phyloP scores from a whole-genome alignment of 1,284 basidiomycete genomes.

The Apiotrichum mycotoxinovorans region DNA sequence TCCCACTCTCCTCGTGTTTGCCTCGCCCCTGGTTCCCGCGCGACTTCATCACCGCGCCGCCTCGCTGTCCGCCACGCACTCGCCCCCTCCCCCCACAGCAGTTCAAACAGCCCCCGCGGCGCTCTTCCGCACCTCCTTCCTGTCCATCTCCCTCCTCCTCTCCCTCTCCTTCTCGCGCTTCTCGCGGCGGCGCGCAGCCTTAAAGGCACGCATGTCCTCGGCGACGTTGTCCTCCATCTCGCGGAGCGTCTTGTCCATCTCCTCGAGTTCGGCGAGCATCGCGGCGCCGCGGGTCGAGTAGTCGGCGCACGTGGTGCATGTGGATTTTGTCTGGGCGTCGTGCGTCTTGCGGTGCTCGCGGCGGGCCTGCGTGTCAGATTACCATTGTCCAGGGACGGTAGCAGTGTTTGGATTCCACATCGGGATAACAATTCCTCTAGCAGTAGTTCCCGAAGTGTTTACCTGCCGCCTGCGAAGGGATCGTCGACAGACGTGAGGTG shows the following conservation, averaged over 20 bases:
- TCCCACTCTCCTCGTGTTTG: too few species aligned
- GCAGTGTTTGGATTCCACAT: too few species aligned
- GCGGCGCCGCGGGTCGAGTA: not conserved
- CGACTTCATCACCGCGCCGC: too few species aligned
- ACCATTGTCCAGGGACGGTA: not conserved
- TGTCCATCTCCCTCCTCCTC: not conserved
- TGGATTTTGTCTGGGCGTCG: not conserved
- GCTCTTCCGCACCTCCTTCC: not conserved
- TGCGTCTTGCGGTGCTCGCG: conserved; percentile 3
- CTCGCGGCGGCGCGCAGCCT: conserved; percentile 1
- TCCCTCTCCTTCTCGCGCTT: not conserved
- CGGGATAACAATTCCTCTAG: too few species aligned
- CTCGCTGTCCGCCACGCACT: too few species aligned
- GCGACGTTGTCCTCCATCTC: conserved; percentile 2
- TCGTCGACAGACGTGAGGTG: not conserved
- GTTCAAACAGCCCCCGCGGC: not conserved
- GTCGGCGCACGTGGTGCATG: not conserved
- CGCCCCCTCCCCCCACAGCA: too few species aligned
- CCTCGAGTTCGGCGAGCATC: not conserved
- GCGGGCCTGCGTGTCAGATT: not conserved
- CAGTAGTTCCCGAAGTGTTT: too few species aligned
- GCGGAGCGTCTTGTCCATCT: conserved; percentile 2
- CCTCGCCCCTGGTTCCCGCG: too few species aligned
- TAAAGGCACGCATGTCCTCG: conserved; percentile 1
- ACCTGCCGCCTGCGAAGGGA: too few species aligned